phyloP scores from a whole-genome alignment of 176 grass and related monocot genomes.

The Juncus inflexus region DNA sequence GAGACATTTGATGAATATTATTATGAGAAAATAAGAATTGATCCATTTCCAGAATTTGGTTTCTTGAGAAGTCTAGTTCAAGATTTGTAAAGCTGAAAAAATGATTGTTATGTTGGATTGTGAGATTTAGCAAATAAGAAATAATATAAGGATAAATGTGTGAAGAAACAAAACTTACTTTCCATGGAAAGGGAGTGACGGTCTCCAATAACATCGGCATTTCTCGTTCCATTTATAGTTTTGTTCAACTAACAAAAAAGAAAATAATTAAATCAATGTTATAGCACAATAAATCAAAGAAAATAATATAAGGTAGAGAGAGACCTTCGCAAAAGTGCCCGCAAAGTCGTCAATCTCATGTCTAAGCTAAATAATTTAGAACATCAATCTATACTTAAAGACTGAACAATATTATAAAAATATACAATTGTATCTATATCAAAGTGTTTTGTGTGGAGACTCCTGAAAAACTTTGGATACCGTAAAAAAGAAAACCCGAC shows the following conservation, averaged over 20 bases:
- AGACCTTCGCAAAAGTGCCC: conserved; percentile 81
- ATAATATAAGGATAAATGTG: conserved; percentile 13
- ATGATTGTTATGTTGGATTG: too few species aligned
- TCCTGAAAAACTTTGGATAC: too few species aligned
- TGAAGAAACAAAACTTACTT: conserved; percentile 49
- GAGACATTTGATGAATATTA: too few species aligned
- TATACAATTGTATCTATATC: not conserved
- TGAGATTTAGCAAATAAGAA: not conserved
- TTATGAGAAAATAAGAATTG: too few species aligned
- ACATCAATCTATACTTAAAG: conserved; percentile 46
- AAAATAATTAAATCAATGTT: not conserved
- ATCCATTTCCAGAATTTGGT: too few species aligned
- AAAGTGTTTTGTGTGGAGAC: conserved; percentile 42
- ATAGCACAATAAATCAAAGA: not conserved
- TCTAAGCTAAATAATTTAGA: conserved; percentile 50
- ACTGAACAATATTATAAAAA: conserved; percentile 1
- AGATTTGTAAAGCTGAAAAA: too few species aligned
- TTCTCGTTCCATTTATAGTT: conserved; percentile 52
- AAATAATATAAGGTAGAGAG: not conserved
- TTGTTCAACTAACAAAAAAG: conserved; percentile 68
- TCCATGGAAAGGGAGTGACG: conserved; percentile 86
- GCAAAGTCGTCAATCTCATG: conserved; percentile 76
- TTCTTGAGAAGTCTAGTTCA: too few species aligned
- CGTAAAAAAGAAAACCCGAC: too few species aligned
- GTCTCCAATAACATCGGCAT: conserved; percentile 91